These are phyloP conservation scores for Metschnikowia aberdeeniae DNA, from an alignment of 805 yeast species.

Conservation along the genomic window DNA sequence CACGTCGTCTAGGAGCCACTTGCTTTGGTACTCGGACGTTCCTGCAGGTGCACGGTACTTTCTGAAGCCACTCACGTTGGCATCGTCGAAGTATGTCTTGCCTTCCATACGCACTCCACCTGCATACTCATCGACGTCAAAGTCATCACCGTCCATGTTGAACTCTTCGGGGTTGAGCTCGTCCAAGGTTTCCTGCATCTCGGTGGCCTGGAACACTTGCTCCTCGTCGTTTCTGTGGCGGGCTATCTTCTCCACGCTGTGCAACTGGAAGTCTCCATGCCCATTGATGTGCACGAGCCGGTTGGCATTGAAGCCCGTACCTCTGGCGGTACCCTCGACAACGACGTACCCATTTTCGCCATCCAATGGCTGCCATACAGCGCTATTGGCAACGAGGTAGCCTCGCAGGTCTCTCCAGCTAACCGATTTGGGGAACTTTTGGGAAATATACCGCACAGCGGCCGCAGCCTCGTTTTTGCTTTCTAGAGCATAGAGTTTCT, in stretches of 20 bases:
- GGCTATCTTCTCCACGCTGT: constrained; percentile 52
- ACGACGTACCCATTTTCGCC: constrained; percentile 41
- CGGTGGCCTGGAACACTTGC: constrained; percentile 28
- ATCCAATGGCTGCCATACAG: constrained; percentile 34
- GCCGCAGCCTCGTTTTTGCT: constrained; percentile 63
- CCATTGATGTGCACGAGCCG: constrained; percentile 84
- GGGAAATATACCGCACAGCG: constrained; percentile 73
- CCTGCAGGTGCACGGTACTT: constrained; percentile 58
- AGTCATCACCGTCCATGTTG: constrained; percentile 38
- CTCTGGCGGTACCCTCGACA: constrained; percentile 83
- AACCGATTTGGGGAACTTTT: constrained; percentile 78
- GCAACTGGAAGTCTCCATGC: constrained; percentile 81
- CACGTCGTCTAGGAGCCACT: constrained; percentile 65
- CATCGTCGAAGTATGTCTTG: constrained; percentile 43
- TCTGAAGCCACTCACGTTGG: constrained; percentile 16
- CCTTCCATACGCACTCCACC: constrained; percentile 57
- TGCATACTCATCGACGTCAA: constrained; percentile 20
- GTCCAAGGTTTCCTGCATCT: constrained; percentile 54
- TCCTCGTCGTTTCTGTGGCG: constrained; percentile 21
- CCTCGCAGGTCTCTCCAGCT: constrained; percentile 95
- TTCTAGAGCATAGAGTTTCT: constrained; percentile 71
- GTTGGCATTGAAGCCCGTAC: constrained; percentile 74
- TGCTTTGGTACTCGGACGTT: constrained; percentile 71
- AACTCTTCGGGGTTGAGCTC: constrained; percentile 54
- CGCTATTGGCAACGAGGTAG: constrained; percentile 71